A percentile compares a stretch with the other conserved stretches of the same genome.
Conservation (phyloP, 2,329 filamentous ascomycete genomes). For the Exophiala sp. region DNA sequence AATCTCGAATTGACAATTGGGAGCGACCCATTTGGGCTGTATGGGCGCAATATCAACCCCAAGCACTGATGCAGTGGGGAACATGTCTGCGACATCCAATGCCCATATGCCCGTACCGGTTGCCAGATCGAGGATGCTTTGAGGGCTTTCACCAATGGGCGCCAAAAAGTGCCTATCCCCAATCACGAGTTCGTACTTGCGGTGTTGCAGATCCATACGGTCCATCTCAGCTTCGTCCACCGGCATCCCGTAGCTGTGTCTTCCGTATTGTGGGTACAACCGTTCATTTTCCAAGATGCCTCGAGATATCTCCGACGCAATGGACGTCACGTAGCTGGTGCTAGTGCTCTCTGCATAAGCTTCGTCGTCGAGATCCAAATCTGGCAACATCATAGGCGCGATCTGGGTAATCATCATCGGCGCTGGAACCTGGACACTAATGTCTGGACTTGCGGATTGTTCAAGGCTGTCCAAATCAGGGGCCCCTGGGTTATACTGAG, state of each 20-base stretch:
- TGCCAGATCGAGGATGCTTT: constrained; percentile 23
- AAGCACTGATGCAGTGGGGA: constrained; percentile 41
- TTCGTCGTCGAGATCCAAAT: constrained; percentile 10
- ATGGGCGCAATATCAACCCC: constrained; percentile 50
- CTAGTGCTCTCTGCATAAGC: constrained; percentile 8
- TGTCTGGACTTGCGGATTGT: too few species aligned
- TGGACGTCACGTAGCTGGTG: constrained; percentile 19
- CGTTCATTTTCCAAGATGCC: constrained; percentile 19
- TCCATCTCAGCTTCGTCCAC: constrained; percentile 23
- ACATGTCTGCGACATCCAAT: constrained; percentile 38
- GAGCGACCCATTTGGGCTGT: constrained; percentile 42
- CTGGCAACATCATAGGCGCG: constrained; percentile 7
- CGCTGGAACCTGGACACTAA: not conserved
- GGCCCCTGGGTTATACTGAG: not conserved
- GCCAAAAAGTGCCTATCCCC: constrained; percentile 21
- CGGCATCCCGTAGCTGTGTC: constrained; percentile 22
- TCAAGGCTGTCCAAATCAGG: not conserved
- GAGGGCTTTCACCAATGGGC: constrained; percentile 16
- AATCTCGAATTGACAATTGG: constrained; percentile 34
- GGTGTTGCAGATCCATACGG: constrained; percentile 21
- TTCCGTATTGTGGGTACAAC: constrained; percentile 16
- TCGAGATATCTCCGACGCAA: constrained; percentile 16
- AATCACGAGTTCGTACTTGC: constrained; percentile 18
- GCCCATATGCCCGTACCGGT: constrained; percentile 23
- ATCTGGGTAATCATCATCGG: constrained; percentile 2